Evolutionary conservation across 805 yeast species (phyloP).

Genomic region (Spathaspora boniae): DNA sequence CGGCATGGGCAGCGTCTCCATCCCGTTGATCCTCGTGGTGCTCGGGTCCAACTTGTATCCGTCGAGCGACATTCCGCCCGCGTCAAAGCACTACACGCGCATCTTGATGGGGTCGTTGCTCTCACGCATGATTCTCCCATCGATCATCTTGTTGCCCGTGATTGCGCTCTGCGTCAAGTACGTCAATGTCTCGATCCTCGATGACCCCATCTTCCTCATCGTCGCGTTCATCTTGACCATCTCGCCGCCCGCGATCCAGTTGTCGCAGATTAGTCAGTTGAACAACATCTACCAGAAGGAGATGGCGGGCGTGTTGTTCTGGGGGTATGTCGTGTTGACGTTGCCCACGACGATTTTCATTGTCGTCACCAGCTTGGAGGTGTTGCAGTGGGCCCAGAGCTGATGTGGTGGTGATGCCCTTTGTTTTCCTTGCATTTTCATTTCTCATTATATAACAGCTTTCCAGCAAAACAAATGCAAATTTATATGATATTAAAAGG

Average conservation of each 20-base stretch:
- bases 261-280: slow-evolving; percentile 76
- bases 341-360: slow-evolving; percentile 72
- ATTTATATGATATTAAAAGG: background rate
- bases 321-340: slow-evolving; percentile 77
- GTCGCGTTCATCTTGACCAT: slow-evolving; percentile 73
- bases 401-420: background rate
- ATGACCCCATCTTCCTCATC: slow-evolving; percentile 76
- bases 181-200: slow-evolving; percentile 63
- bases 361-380: slow-evolving; percentile 65
- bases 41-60: slow-evolving; percentile 79
- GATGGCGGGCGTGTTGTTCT: slow-evolving; percentile 77
- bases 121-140: slow-evolving; percentile 77
- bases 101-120: slow-evolving; percentile 66
- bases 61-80: slow-evolving; percentile 61
- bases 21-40: slow-evolving; percentile 72
- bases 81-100: slow-evolving; percentile 57
- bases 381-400: slow-evolving; percentile 47
- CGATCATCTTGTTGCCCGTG: slow-evolving; percentile 62
- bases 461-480: background rate
- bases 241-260: slow-evolving; percentile 81
- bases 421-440: slow-evolving; percentile 1
- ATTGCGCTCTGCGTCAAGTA: slow-evolving; percentile 63
- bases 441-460: background rate
- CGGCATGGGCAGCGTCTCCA: slow-evolving; percentile 70
- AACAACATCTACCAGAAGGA: slow-evolving; percentile 74